A percentile compares a stretch with the other conserved stretches of the same genome.
Conservation (phyloP, 75 land plant genomes). For the Selaginella moellendorffii region DNA sequence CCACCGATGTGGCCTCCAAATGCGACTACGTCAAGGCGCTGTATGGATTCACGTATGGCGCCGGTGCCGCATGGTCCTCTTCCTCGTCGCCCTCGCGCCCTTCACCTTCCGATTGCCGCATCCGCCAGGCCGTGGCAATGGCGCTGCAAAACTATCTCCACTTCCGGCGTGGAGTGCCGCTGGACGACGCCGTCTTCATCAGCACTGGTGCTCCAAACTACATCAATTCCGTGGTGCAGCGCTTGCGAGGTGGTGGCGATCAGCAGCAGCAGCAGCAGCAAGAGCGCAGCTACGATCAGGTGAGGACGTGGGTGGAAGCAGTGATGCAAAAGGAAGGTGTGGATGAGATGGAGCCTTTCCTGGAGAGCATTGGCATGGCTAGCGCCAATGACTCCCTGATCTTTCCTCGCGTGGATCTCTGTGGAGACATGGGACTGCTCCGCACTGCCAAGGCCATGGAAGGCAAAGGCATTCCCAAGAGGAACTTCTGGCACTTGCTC, state of each 20-base stretch:
- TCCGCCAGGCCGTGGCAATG: not conserved
- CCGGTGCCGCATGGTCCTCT: not conserved
- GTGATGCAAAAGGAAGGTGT: constrained; percentile 2
- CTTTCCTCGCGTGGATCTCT: not conserved
- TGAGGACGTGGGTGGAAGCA: not conserved
- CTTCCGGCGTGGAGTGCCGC: not conserved
- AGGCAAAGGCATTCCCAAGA: not conserved
- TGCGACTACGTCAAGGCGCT: not conserved
- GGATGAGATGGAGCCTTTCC: constrained; percentile 8
- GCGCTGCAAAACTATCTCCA: constrained; percentile 4
- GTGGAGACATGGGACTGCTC: not conserved
- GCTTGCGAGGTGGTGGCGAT: not conserved
- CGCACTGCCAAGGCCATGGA: constrained; percentile 1
- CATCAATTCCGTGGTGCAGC: not conserved
- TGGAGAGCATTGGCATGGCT: constrained; percentile 3
- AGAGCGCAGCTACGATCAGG: not conserved
- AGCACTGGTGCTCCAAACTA: not conserved
- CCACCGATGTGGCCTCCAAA: not conserved
- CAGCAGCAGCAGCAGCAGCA: no score
- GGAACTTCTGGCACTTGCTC: not conserved
- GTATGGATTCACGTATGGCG: not conserved
- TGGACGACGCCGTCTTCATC: constrained; percentile 7
- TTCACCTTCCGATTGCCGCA: not conserved
- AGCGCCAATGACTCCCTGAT: not conserved
- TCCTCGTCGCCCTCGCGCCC: no score